Base-by-base conservation (phyloP, 208 protist species). In the Wallacemonas rigidus region DNA sequence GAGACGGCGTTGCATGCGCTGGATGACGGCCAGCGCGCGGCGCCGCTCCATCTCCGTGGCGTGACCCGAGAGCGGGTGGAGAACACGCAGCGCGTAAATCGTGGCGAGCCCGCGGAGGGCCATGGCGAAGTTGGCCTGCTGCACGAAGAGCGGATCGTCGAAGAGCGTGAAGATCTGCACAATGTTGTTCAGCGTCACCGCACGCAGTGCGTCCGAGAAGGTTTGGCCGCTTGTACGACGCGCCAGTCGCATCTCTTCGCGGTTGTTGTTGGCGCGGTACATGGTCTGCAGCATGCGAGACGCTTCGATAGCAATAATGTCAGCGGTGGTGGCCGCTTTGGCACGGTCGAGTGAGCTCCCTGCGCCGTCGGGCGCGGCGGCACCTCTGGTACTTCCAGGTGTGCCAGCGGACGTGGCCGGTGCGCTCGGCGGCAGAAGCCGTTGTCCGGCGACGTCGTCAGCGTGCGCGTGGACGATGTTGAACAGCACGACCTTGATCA, bases 51-150 rank as follows among this genome's bases (percentile, higher is more conserved):
- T 35, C 56, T 62, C 69, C 5, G 75, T 75, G 14, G 54, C 67
- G 50, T 60, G 48, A 17, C 9, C 26, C 0, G 40, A 40, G 12
- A 50, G 12, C 0, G 77, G 72, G 71, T 88, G 82, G 35, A 84
- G 69, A n/a, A 74, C 82, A 12, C 76, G 77, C 4, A 92, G 67
- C 1, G 87, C 84, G 53, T 76, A 89, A 4, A 92, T 68, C 36
- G 68, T 69, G 4, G 68, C 74, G n/a, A 92, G 43, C 12, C 69
- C 69, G 39, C 84, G 72, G 71, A 92, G 58, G 72, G 83, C 74
- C 5, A 71, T 64, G 0, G 39, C 60, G 12, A 67, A 69, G 39
- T 73, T 40, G 9, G 77, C 72, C 61, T 60, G 47, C 47, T 67
- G 67, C 54, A 88, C 70, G 17, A 83, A 60, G 5, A 76, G 69